Conservation (phyloP, 2,329 filamentous ascomycete species). For the Fusarium domesticum region DNA sequence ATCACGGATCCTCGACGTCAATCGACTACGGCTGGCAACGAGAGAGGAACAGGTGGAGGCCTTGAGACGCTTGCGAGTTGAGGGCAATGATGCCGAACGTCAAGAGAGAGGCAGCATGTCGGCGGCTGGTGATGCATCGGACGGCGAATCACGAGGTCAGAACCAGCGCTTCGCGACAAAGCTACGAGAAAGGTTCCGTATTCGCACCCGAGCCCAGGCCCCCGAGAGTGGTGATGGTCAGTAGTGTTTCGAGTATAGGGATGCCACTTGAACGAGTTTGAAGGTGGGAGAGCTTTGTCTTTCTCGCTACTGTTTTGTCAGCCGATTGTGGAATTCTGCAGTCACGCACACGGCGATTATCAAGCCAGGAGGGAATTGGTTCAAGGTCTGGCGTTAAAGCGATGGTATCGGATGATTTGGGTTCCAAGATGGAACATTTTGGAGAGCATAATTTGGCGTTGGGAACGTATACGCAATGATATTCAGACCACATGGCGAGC, state of each 20-base stretch:
- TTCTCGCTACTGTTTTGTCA: too few species aligned
- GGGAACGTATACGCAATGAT: slow-evolving; percentile 8
- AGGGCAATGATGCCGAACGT: slow-evolving; percentile 19
- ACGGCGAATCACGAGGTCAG: slow-evolving; percentile 37
- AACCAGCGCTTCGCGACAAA: slow-evolving; percentile 47
- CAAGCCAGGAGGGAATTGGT: slow-evolving; percentile 7
- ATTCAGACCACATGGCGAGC: slow-evolving; percentile 3
- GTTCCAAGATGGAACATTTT: slow-evolving; percentile 12
- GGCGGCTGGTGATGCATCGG: slow-evolving; percentile 12
- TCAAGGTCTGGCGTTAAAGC: slow-evolving; percentile 18
- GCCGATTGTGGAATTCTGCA: too few species aligned
- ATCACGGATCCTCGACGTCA: slow-evolving; percentile 55
- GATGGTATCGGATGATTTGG: slow-evolving; percentile 6
- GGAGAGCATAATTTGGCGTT: slow-evolving; percentile 28
- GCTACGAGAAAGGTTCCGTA: slow-evolving; percentile 52
- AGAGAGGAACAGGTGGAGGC: slow-evolving; percentile 61
- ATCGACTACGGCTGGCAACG: slow-evolving; percentile 56
- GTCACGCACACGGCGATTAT: too few species aligned
- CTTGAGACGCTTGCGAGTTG: slow-evolving; percentile 45
- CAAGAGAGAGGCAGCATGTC: slow-evolving; percentile 10
- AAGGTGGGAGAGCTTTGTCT: too few species aligned
- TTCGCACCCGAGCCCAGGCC: slow-evolving; percentile 47
- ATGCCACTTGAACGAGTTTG: too few species aligned
- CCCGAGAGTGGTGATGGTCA: slow-evolving; percentile 17
- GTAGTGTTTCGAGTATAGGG: not conserved